phyloP scores from a whole-genome alignment of 352 stramenopile species.

The Achlya hypogyna region DNA sequence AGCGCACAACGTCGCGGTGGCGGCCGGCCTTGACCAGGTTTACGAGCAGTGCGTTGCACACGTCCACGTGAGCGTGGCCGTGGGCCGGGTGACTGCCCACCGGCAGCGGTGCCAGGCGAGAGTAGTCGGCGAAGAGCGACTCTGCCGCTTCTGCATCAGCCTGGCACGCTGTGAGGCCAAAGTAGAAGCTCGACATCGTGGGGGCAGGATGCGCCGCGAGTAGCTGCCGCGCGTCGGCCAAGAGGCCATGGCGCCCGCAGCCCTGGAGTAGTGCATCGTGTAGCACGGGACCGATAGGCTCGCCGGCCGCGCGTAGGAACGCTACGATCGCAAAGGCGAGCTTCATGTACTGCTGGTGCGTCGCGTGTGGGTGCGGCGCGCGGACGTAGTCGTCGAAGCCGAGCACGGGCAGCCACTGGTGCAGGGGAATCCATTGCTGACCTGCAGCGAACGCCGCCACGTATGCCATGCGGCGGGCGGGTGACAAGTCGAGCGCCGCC shows the following conservation, averaged over 20 bases:
- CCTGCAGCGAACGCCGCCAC: constrained; percentile 5
- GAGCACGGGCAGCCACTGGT: constrained; percentile 13
- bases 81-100: background rate
- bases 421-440: constrained; percentile 3
- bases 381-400: constrained; percentile 3
- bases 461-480: background rate
- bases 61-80: background rate
- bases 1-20: background rate
- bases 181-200: constrained; percentile 12
- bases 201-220: background rate
- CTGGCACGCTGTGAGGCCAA: background rate
- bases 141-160: background rate
- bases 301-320: background rate
- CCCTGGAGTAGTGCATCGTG: constrained; percentile 1
- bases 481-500: background rate
- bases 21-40: background rate
- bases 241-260: background rate
- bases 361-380: background rate
- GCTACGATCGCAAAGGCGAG: background rate
- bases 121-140: background rate
- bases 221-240: background rate
- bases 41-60: background rate
- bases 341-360: background rate
- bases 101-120: background rate
- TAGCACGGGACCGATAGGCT: background rate